phyloP scores from a whole-genome alignment of 1,284 basidiomycete genomes.

The Malassezia yamatoensis region DNA sequence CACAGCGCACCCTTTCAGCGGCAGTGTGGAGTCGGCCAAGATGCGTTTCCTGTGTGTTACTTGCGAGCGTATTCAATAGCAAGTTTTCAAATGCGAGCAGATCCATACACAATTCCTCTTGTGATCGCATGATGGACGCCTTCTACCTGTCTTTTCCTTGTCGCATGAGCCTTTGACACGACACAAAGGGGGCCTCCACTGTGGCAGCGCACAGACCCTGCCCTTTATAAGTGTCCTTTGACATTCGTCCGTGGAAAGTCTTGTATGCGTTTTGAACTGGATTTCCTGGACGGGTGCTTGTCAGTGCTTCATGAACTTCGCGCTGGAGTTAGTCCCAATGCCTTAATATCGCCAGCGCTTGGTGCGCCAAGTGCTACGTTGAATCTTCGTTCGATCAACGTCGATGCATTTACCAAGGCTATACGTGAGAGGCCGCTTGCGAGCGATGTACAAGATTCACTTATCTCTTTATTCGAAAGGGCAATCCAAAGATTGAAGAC shows the following conservation, averaged over 20 bases:
- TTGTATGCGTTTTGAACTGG: slow-evolving; percentile 4
- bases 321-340: not conserved
- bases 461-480: slow-evolving; percentile 7
- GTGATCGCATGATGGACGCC: not conserved
- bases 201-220: not conserved
- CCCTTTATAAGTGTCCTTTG: not conserved
- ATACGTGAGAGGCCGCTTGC: slow-evolving; percentile 7
- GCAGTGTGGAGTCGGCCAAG: not conserved
- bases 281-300: slow-evolving; percentile 11
- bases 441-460: slow-evolving; percentile 7
- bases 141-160: not conserved
- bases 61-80: slow-evolving; percentile 3
- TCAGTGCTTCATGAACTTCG: not conserved
- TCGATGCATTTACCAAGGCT: slow-evolving; percentile 3
- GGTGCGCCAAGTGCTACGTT: slow-evolving; percentile 1
- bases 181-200: slow-evolving; percentile 16
- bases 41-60: not conserved
- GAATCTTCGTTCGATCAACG: not conserved
- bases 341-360: not conserved
- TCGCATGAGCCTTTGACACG: not conserved
- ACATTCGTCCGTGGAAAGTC: not conserved
- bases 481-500: slow-evolving; percentile 1
- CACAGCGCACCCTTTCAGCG: not conserved
- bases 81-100: slow-evolving; percentile 10
- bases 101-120: slow-evolving; percentile 5